Evolutionary conservation across 1,284 basidiomycete genomes (phyloP), one percentile per base, ranked within the genome.

Genomic region (Acaromyces ingoldii): DNA sequence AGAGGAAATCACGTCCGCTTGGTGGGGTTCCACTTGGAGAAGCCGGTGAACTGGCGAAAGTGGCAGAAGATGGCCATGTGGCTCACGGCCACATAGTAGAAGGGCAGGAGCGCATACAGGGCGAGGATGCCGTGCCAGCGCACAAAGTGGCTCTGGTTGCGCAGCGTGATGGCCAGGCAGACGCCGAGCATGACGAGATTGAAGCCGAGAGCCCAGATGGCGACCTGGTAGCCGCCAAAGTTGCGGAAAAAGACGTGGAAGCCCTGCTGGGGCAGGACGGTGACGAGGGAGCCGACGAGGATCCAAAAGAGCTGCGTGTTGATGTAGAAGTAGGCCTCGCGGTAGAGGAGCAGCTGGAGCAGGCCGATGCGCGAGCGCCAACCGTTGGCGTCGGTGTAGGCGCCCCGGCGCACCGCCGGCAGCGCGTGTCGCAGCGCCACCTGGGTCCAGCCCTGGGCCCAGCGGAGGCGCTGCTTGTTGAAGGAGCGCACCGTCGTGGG

Each of bases 361-460:
- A 70, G 60, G 41, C 67, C 65, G 33, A 67, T 19, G 7, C 66
- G 53, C 5, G 57, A 59, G 1, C 65, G 48, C 44, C 45, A 49
- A 9, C 58, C 57, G 44, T 58, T 61, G 45, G 57, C 57, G 41
- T 62, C 57, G 3, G 58, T 56, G 37, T 70, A 61, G 15, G 67
- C 67, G 9, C 66, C 64, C 40, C 62, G 43, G 3, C 55, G 48
- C 0, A 68, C 34, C 0, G 63, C 52, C 6, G 67, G 63, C 0
- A 62, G 30, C 13, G 59, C 53, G 30, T 72, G 69, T 29, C 65
- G 53, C 39, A 67, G 55, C 9, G 63, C 56, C 6, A 72, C 67
- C 37, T 70, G 69, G 3, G 63, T 63, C 69, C 69, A 72, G 0
- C 67, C 69, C 31, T 70, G 67, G 1, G 64, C 57, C 68, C 68